Conservation (phyloP, 805 yeast genomes). For the Kuraishia ogatae region DNA sequence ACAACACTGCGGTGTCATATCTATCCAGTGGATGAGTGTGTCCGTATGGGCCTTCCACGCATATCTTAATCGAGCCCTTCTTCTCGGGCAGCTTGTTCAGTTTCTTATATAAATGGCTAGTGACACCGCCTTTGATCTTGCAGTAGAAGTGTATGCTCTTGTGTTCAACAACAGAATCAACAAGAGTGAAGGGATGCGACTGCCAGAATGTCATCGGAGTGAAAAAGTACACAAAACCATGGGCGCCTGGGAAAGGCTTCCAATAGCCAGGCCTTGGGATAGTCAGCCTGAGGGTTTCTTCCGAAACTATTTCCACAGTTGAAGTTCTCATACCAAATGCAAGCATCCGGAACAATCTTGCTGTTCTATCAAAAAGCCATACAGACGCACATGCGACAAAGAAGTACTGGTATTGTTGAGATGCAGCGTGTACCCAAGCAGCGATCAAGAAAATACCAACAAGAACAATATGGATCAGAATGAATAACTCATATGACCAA, state of each 20-base stretch:
- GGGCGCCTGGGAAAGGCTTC: slow-evolving; percentile 46
- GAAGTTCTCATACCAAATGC: slow-evolving; percentile 31
- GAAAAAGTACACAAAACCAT: slow-evolving; percentile 49
- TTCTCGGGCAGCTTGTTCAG: slow-evolving; percentile 20
- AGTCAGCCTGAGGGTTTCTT: slow-evolving; percentile 38
- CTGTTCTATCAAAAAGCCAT: slow-evolving; percentile 43
- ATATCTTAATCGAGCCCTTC: slow-evolving; percentile 21
- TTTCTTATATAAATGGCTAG: slow-evolving; percentile 30
- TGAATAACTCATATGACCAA: slow-evolving; percentile 49
- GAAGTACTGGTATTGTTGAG: slow-evolving; percentile 30
- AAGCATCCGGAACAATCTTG: slow-evolving; percentile 30
- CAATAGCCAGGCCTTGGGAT: slow-evolving; percentile 40
- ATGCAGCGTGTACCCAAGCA: slow-evolving; percentile 48
- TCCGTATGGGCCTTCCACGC: slow-evolving; percentile 70
- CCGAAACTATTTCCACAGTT: slow-evolving; percentile 27
- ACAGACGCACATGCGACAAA: slow-evolving; percentile 30
- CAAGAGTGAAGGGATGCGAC: slow-evolving; percentile 65
- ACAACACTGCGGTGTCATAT: slow-evolving; percentile 45
- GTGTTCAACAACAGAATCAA: slow-evolving; percentile 16
- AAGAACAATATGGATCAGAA: slow-evolving; percentile 46
- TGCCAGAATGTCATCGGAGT: slow-evolving; percentile 51
- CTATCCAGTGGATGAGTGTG: slow-evolving; percentile 34
- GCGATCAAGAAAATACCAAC: slow-evolving; percentile 45
- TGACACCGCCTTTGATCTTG: slow-evolving; percentile 51
- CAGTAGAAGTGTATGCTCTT: slow-evolving; percentile 1